Evolutionary conservation across 2,329 filamentous ascomycete species (phyloP), one percentile per base, ranked within the genome.

Genomic region (Neospermospora avenae): DNA sequence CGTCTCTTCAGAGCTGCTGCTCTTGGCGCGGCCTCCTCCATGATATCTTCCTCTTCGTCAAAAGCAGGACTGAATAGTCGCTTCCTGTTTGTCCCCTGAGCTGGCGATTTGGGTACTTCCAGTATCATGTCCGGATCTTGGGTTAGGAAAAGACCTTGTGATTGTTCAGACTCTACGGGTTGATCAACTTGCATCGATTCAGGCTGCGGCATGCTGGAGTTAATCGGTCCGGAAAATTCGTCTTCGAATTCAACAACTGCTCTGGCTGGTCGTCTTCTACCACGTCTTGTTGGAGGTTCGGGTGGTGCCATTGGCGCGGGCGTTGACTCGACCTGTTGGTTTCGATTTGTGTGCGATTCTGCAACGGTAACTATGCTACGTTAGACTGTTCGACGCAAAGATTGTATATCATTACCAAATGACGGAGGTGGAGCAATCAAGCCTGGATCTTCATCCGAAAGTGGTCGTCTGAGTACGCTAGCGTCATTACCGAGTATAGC

Each of bases 401-500:
- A 11, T 22, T 28, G 41, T 41, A 64, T 65, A 46, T n/a, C n/a
- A n/a, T n/a, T 67, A 72, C 69, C 66, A 63, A 68, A 58, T 48
- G 69, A 60, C 56, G 58, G 57, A 66, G 72, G 64, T 48, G 74
- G 71, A 6, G 63, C 65, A 10, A 59, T 57, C 24, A 59, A 54
- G 13, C 44, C 70, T 60, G 63, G 74, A 53, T 66, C 71, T 60
- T 79, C 79, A 42, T 83, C 75, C 65, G 88, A 81, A 2, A 96
- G 80, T 5, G 86, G 82, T 39, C 86, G 83, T 60, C 90, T 86
- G 20, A 98, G 78, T 45, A 83, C 81, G 61, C 82, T 84, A 6
- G 91, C 84, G 75, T 98, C 88, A 54, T 88, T 89, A n/a, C 80
- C 85, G 28, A 98, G 76, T 48, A 99, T 95, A 1, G 90, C 90